A percentile compares a stretch with the other conserved stretches of the same genome.
Evolutionary conservation across 2,329 filamentous ascomycete species (phyloP).

Genomic region (Aspergillus pseudoviridinutans): DNA sequence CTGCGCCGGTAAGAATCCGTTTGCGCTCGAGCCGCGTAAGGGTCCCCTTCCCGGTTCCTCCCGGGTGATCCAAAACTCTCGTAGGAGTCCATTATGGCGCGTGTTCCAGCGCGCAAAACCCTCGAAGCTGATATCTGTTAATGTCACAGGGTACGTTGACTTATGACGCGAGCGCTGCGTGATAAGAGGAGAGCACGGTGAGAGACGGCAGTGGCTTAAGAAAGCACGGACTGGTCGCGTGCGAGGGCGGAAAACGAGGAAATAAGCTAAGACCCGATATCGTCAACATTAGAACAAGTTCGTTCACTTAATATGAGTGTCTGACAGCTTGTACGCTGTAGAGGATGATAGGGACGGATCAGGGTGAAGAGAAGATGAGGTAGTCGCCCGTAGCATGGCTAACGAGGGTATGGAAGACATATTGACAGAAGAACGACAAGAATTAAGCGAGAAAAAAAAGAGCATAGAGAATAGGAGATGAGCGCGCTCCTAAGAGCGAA

Average conservation of each 20-base stretch:
- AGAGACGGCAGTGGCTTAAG: not conserved
- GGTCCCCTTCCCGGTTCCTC: conserved; percentile 40
- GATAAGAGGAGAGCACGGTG: not conserved
- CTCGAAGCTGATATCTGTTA: not conserved
- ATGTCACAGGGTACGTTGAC: not conserved
- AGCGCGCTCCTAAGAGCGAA: conserved; percentile 14
- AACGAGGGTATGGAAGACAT: conserved; percentile 13
- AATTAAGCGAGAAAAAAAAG: conserved; percentile 9
- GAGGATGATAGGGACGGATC: conserved; percentile 19
- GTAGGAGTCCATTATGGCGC: conserved; percentile 43
- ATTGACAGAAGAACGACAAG: conserved; percentile 12
- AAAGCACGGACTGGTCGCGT: not conserved
- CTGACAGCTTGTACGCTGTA: conserved; percentile 19
- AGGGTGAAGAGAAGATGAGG: conserved; percentile 19
- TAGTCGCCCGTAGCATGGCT: conserved; percentile 14
- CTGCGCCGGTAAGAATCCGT: conserved; percentile 44
- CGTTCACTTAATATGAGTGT: conserved; percentile 17
- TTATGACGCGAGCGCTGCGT: not conserved
- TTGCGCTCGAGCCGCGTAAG: conserved; percentile 28
- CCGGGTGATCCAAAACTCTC: conserved; percentile 44
- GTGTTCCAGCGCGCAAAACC: not conserved
- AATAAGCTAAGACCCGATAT: conserved; percentile 35
- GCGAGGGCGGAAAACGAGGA: conserved; percentile 7
- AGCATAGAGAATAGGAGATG: conserved; percentile 15
- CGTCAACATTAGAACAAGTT: conserved; percentile 35